Base-by-base conservation (phyloP, 139 green algal genomes). In the Micractinium sp. region DNA sequence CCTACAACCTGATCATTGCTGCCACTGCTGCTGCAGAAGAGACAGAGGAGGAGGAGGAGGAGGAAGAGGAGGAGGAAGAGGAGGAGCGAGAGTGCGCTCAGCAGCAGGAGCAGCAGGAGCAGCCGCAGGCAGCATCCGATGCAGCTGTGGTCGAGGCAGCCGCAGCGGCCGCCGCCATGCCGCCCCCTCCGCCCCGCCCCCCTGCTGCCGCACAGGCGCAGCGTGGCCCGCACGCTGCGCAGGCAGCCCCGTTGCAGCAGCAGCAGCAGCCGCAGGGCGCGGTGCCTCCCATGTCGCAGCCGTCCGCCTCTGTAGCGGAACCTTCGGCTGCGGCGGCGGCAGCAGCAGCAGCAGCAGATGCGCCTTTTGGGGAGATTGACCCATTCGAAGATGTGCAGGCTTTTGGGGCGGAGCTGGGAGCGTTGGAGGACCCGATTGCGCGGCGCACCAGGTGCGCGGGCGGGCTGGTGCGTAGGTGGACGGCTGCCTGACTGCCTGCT, bases 341-440 rank as follows among this genome's bases (percentile, higher is more conserved):
- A 31, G 85, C 41, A 38, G 85, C 63, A 14, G 69, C 31, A 56
- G 84, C 67, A 82, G 69, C 67, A 27, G 84, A 16, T 15, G n/a
- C 15, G 19, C 29, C 22, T 0, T 36, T 47, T 23, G 79, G 39
- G n/a, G 71, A 82, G 1, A 56, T 56, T 9, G 81, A 86, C 9
- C 56, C 81, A 5, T 86, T 86, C 69, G 67, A 25, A 16, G 83
- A 87, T 25, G 3, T 90, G 78, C 29, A 69, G 20, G 86, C 78
- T 3, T 90, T 90, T 85, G 86, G 86, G 3, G 86, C 41, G 66
- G 33, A 85, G 86, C 86, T 90, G 36, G 86, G 38, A 5, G 41
- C 33, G 0, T 31, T 90, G 78, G 86, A 86, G 35, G 75, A 87
- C 31, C 83, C 83, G 25, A 87, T 87, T 33, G 83, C 83, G 14